These are phyloP conservation scores for Ceratobasidium sp. DNA, from an alignment of 1,284 basidiomycete species.

Conservation along the genomic window DNA sequence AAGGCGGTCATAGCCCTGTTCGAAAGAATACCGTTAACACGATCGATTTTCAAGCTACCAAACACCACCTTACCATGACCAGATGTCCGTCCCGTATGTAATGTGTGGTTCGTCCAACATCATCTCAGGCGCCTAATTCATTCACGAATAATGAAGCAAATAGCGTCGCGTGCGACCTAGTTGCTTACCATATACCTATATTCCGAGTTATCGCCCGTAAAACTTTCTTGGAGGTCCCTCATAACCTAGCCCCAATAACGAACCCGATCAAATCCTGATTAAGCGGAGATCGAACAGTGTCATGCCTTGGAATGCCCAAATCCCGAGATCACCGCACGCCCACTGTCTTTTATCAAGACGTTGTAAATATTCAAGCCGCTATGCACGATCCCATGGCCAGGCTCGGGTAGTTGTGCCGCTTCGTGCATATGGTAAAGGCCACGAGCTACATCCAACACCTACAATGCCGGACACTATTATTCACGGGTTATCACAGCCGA, in stretches of 20 bases:
- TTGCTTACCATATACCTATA: conserved; percentile 36
- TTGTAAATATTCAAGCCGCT: conserved; percentile 27
- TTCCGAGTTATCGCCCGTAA: conserved; percentile 35
- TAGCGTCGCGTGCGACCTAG: not conserved
- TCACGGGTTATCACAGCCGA: too few species aligned
- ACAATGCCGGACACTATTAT: not conserved
- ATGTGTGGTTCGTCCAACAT: conserved; percentile 16
- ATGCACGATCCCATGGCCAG: conserved; percentile 24
- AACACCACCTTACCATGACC: conserved; percentile 25
- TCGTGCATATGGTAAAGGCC: conserved; percentile 35
- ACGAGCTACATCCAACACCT: conserved; percentile 26
- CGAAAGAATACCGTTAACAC: too few species aligned
- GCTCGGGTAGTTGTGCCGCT: not conserved
- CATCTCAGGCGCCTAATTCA: conserved; percentile 29
- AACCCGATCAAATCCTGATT: not conserved
- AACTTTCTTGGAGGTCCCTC: conserved; percentile 16
- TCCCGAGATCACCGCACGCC: conserved; percentile 32
- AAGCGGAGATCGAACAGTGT: not conserved
- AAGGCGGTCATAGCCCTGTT: conserved; percentile 33
- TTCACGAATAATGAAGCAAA: too few species aligned
- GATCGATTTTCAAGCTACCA: not conserved
- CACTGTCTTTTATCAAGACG: conserved; percentile 38
- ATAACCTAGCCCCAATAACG: not conserved
- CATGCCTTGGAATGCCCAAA: conserved; percentile 38
- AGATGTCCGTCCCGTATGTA: conserved; percentile 26